Evolutionary conservation across 345 rosid genomes (phyloP).

Genomic region (Eucalyptus rudis): DNA sequence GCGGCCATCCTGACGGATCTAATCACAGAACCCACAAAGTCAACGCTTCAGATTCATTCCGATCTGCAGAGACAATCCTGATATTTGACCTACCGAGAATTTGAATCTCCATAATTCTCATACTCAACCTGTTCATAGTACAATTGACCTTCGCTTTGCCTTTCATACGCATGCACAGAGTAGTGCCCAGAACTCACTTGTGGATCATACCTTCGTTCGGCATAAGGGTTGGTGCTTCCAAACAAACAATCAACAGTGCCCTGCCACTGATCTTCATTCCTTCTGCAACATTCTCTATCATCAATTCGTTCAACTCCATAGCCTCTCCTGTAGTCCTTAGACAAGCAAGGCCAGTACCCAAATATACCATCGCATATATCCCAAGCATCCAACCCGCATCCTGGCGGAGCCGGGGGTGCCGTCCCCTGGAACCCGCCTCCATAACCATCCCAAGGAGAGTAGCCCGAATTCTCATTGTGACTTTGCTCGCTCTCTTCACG

Average conservation of each 20-base stretch:
- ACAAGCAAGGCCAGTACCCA: conserved; percentile 72
- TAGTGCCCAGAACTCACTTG: not conserved
- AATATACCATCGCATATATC: conserved; percentile 67
- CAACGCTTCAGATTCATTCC: not conserved
- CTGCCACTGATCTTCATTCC: conserved; percentile 17
- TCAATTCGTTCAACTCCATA: not conserved
- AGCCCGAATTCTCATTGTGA: not conserved
- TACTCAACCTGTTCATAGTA: not conserved
- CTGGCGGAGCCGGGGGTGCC: conserved; percentile 43
- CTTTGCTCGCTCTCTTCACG: not conserved
- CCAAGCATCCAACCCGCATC: conserved; percentile 68
- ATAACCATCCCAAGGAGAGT: not conserved
- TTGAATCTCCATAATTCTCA: not conserved
- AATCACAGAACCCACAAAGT: not conserved
- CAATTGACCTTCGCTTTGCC: not conserved
- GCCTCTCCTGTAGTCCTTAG: conserved; percentile 6
- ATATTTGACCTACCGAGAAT: not conserved
- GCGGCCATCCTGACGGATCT: not conserved
- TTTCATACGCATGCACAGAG: not conserved
- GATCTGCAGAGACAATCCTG: not conserved
- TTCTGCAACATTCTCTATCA: conserved; percentile 1
- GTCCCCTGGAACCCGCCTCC: conserved; percentile 1
- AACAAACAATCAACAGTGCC: conserved; percentile 59
- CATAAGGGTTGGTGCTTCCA: conserved; percentile 52
- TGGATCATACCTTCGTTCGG: not conserved